A percentile compares a stretch with the other conserved stretches of the same genome.
phyloP scores from a whole-genome alignment of 1,284 basidiomycete genomes.

The Cutaneotrichosporon cavernicola region DNA sequence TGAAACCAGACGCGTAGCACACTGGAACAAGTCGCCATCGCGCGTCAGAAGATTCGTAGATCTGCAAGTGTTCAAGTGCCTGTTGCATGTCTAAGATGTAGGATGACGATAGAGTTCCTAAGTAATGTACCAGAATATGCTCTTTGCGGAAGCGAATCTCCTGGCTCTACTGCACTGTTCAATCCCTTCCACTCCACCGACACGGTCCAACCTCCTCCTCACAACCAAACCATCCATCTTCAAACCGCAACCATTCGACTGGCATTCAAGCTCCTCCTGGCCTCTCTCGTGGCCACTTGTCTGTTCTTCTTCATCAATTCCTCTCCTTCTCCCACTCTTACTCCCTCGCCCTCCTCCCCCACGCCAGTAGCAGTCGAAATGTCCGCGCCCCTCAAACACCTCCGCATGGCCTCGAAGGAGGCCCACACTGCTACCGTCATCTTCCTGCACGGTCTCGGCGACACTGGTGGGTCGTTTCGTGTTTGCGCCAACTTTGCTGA shows the following conservation, averaged over 20 bases:
- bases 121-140: no score
- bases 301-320: neutral
- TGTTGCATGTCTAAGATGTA: no score
- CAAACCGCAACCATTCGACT: constrained; percentile 3
- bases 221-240: neutral
- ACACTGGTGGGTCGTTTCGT: constrained; percentile 34
- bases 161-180: neutral
- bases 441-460: constrained; percentile 60
- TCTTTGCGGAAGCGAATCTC: no score
- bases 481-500: neutral
- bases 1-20: neutral
- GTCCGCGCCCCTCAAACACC: constrained; percentile 44
- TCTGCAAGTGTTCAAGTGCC: no score
- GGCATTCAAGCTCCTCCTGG: constrained; percentile 2
- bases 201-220: neutral
- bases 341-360: neutral
- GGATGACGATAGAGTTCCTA: no score
- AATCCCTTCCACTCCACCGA: neutral
- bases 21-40: no score
- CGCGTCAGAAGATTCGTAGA: no score
- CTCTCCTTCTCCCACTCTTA: neutral
- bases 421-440: constrained; percentile 81
- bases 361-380: constrained; percentile 16
- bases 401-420: constrained; percentile 48
- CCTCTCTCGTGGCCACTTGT: neutral